Conservation (phyloP, 192 early-diverging fungal genomes). For the Gigaspora rosea region DNA sequence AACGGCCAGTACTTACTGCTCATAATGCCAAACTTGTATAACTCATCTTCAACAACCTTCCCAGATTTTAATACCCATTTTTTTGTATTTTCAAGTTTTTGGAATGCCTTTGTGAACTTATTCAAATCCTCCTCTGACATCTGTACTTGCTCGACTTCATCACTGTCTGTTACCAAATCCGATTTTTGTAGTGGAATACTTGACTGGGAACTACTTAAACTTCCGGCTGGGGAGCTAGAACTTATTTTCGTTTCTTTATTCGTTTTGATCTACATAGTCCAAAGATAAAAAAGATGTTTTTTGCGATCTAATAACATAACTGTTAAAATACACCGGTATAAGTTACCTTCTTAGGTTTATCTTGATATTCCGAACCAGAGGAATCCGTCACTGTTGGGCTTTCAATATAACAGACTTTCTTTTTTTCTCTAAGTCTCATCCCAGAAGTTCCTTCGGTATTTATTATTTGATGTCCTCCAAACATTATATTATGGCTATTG, state of each 20-base stretch:
- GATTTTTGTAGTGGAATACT: background rate
- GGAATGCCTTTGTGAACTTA: constrained; percentile 31
- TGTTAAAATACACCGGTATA: too few relatives aligned
- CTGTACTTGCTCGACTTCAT: constrained; percentile 18
- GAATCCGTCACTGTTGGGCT: too few relatives aligned
- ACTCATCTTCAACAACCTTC: constrained; percentile 36
- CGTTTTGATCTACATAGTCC: constrained; percentile 23
- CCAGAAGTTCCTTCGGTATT: too few relatives aligned
- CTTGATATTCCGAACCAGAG: too few relatives aligned
- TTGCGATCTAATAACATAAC: background rate
- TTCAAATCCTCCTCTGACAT: constrained; percentile 17
- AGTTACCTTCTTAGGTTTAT: too few relatives aligned
- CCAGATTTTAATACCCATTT: constrained; percentile 35
- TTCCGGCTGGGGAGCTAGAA: constrained; percentile 25
- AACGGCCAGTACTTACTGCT: constrained; percentile 33
- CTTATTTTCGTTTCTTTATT: constrained; percentile 24
- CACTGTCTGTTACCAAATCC: constrained; percentile 25
- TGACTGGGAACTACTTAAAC: background rate
- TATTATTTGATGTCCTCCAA: too few relatives aligned
- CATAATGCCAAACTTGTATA: constrained; percentile 37
- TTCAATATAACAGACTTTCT: too few relatives aligned
- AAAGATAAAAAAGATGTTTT: constrained; percentile 20
- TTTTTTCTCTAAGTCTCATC: too few relatives aligned
- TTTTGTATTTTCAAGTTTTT: constrained; percentile 25
- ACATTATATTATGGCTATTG: too few relatives aligned